phyloP scores from a whole-genome alignment of 2,329 filamentous ascomycete genomes.

The Zarea fungicola region DNA sequence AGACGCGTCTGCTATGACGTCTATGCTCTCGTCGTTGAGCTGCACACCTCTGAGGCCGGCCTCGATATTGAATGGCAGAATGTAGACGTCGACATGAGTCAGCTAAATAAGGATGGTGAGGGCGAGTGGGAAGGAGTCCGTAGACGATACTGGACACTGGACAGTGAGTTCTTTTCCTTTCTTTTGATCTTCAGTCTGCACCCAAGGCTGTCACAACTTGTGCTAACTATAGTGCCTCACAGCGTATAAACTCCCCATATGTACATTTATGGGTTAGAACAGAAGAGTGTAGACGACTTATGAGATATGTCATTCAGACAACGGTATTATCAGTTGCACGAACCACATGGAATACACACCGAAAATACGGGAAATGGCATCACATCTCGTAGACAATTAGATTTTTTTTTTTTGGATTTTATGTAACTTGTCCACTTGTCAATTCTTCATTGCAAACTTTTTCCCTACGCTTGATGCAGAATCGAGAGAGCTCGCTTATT shows the following conservation, averaged over 20 bases:
- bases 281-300: neutral
- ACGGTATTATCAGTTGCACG: no score
- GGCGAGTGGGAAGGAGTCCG: conserved; percentile 85
- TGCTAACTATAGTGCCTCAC: conserved; percentile 22
- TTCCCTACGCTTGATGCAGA: no score
- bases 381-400: no score
- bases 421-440: no score
- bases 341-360: no score
- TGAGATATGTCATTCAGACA: neutral
- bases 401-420: no score
- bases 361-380: no score
- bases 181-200: no score
- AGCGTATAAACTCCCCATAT: conserved; percentile 70
- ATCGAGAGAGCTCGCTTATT: conserved; percentile 18
- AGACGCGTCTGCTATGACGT: conserved; percentile 92
- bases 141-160: conserved; percentile 83
- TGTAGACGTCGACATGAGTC: conserved; percentile 63
- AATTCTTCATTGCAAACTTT: no score
- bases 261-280: conserved; percentile 63
- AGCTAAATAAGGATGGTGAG: conserved; percentile 59
- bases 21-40: conserved; percentile 85
- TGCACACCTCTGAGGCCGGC: conserved; percentile 84
- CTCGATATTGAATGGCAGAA: conserved; percentile 85
- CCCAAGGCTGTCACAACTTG: no score
- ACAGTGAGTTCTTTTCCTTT: conserved; percentile 44